Conservation (phyloP, 2,329 filamentous ascomycete genomes). For the Scopulariopsis brevicaulis region DNA sequence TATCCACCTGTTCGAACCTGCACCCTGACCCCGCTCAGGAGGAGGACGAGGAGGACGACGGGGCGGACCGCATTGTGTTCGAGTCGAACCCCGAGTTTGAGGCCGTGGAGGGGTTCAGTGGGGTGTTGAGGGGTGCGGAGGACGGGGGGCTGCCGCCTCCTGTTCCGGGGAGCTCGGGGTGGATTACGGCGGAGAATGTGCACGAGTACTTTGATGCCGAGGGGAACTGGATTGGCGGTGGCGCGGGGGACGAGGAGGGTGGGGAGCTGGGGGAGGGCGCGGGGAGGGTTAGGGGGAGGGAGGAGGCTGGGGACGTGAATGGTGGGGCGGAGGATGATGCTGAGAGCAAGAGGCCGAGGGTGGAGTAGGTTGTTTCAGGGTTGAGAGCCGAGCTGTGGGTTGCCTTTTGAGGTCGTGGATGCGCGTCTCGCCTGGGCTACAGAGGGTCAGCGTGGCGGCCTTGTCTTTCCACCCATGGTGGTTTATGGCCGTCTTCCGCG, state of each 20-base stretch:
- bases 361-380: conserved; percentile 21
- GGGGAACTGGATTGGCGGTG: conserved; percentile 59
- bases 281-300: conserved; percentile 41
- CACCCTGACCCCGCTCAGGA: conserved; percentile 59
- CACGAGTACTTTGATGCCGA: conserved; percentile 71
- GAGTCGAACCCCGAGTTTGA: conserved; percentile 38
- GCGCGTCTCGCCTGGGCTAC: neutral
- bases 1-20: conserved; percentile 64
- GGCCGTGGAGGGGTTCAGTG: conserved; percentile 43
- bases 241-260: conserved; percentile 26
- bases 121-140: conserved; percentile 35
- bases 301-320: conserved; percentile 38
- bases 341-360: conserved; percentile 35
- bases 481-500: neutral
- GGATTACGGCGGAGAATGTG: conserved; percentile 90
- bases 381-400: neutral
- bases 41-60: conserved; percentile 41
- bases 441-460: neutral
- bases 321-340: conserved; percentile 23
- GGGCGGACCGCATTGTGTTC: conserved; percentile 39
- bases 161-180: conserved; percentile 63
- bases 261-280: conserved; percentile 51
- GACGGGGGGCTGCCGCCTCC: conserved; percentile 49
- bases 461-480: neutral
- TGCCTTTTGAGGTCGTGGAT: neutral